Evolutionary conservation across 805 yeast genomes (phyloP).

Genomic region (Candida nanaspora): DNA sequence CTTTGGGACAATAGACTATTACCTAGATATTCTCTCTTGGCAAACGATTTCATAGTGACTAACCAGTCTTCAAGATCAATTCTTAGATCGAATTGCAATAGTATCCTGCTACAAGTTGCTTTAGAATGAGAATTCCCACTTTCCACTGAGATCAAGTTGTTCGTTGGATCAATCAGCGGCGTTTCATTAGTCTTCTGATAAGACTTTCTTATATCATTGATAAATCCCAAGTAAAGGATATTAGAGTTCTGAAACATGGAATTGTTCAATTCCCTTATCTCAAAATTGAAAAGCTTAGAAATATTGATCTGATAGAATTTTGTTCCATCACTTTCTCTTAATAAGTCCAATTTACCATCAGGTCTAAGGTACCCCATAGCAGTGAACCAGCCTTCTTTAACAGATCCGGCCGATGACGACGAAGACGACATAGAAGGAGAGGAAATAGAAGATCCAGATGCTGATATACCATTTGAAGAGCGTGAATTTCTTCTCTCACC

Average conservation of each 20-base stretch:
- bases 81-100: conserved; percentile 57
- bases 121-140: not conserved
- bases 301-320: conserved; percentile 53
- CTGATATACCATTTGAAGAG: no score
- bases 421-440: not conserved
- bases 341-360: conserved; percentile 53
- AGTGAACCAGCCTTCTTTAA: conserved; percentile 59
- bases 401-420: not conserved
- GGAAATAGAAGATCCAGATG: conserved; percentile 4
- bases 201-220: conserved; percentile 43
- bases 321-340: conserved; percentile 59
- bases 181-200: conserved; percentile 25
- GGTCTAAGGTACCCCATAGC: conserved; percentile 66
- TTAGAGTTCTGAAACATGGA: conserved; percentile 56
- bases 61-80: conserved; percentile 75
- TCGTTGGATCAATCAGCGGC: conserved; percentile 3
- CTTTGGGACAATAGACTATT: conserved; percentile 18
- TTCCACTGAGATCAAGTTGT: not conserved
- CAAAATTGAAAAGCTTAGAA: conserved; percentile 44
- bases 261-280: conserved; percentile 56
- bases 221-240: conserved; percentile 49
- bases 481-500: not conserved
- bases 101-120: conserved; percentile 24
- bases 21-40: conserved; percentile 45
- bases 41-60: conserved; percentile 57